These are phyloP conservation scores for Hyaloscypha finlandica DNA, from an alignment of 495 filamentous ascomycete species.

Conservation along the genomic window DNA sequence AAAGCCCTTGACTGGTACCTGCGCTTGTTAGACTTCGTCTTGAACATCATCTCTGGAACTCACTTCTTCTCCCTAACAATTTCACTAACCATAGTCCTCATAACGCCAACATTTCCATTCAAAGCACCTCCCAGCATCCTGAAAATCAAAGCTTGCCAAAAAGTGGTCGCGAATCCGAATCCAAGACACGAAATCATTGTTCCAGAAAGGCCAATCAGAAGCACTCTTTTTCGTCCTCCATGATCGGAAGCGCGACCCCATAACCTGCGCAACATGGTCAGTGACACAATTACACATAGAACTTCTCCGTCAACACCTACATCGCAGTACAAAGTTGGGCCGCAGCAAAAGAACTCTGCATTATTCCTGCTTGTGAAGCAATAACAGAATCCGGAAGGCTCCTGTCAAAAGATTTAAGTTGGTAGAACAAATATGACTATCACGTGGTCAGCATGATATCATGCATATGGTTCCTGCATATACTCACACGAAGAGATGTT, in stretches of 20 bases:
- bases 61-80: conserved; percentile 65
- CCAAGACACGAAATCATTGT: conserved; percentile 72
- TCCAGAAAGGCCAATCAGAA: conserved; percentile 73
- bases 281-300: background rate
- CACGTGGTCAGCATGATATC: background rate
- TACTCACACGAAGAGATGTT: conserved; percentile 64
- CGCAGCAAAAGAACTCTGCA: conserved; percentile 78
- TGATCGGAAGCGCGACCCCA: conserved; percentile 72
- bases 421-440: conserved; percentile 75
- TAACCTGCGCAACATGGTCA: conserved; percentile 32
- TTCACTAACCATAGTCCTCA: conserved; percentile 81
- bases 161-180: conserved; percentile 77
- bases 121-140: conserved; percentile 72
- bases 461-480: background rate
- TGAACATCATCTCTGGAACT: conserved; percentile 46
- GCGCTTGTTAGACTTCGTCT: conserved; percentile 67
- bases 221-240: conserved; percentile 73
- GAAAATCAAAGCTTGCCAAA: conserved; percentile 73
- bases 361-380: conserved; percentile 73
- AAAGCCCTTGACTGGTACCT: conserved; percentile 81
- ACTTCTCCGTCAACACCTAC: background rate
- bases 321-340: conserved; percentile 87
- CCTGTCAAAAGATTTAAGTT: conserved; percentile 70
- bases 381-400: conserved; percentile 67
- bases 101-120: conserved; percentile 82